Conservation (phyloP, 2,329 filamentous ascomycete genomes). For the Cytospora schulzeri region DNA sequence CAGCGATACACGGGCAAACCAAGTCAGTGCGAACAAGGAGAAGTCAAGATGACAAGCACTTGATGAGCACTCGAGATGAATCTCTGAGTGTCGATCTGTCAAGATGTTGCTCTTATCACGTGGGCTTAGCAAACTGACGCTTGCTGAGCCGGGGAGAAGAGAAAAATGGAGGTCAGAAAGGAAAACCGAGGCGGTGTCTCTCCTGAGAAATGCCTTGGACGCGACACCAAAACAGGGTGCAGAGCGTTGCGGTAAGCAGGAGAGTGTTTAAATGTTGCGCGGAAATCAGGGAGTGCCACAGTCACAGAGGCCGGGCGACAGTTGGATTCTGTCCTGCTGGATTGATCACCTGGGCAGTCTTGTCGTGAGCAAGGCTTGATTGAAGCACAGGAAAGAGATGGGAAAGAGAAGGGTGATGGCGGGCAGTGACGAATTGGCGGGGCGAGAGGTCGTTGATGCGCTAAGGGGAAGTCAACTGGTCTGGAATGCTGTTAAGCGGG, state of each 20-base stretch:
- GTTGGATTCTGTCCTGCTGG: conserved; percentile 5
- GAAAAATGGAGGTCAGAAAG: conserved; percentile 18
- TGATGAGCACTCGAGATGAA: conserved; percentile 11
- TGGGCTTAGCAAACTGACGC: conserved; percentile 19
- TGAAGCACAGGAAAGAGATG: conserved; percentile 8
- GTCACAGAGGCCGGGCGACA: conserved; percentile 24
- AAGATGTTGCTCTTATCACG: conserved; percentile 8
- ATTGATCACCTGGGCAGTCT: conserved; percentile 16
- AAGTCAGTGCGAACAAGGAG: conserved; percentile 17
- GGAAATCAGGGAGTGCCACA: conserved; percentile 1
- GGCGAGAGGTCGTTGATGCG: conserved; percentile 12
- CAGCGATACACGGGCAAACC: conserved; percentile 6
- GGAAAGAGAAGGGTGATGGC: not conserved
- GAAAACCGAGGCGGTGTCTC: conserved; percentile 13
- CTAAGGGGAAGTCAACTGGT: not conserved
- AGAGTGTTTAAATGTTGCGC: conserved; percentile 3
- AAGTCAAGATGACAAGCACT: conserved; percentile 13
- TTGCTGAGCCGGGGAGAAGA: conserved; percentile 18
- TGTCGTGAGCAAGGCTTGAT: conserved; percentile 10
- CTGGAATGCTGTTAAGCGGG: not conserved
- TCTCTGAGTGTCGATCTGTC: conserved; percentile 5
- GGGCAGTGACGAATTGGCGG: conserved; percentile 3
- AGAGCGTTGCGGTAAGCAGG: conserved; percentile 10
- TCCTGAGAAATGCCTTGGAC: conserved; percentile 12
- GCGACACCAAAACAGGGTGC: conserved; percentile 17